Evolutionary conservation across 2,329 filamentous ascomycete genomes (phyloP).

Genomic region (Sporothrix protearum): DNA sequence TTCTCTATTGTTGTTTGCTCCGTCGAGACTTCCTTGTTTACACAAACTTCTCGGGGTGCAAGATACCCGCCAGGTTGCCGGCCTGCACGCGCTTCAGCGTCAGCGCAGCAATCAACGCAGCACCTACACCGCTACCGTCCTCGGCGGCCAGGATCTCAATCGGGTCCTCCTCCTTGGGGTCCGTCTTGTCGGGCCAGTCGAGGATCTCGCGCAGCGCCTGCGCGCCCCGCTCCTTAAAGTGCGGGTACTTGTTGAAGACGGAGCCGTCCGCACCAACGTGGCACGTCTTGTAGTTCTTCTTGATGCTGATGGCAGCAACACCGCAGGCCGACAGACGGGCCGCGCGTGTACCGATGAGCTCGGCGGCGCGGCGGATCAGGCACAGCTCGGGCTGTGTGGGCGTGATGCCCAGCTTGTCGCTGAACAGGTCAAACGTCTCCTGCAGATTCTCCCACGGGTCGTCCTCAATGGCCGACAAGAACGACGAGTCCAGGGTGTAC

Average conservation of each 20-base stretch:
- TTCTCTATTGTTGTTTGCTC: background rate
- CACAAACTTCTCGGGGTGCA: constrained; percentile 61
- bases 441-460: constrained; percentile 94
- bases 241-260: constrained; percentile 98
- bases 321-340: constrained; percentile 91
- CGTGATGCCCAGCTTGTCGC: constrained; percentile 67
- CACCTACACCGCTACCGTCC: constrained; percentile 95
- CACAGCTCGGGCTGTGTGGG: constrained; percentile 77
- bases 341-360: constrained; percentile 91
- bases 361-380: constrained; percentile 80
- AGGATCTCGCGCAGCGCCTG: constrained; percentile 90
- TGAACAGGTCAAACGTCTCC: constrained; percentile 81
- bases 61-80: constrained; percentile 61
- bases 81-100: constrained; percentile 62
- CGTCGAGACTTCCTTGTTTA: constrained; percentile 29
- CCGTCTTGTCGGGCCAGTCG: constrained; percentile 77
- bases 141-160: constrained; percentile 86
- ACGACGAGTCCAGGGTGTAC: constrained; percentile 88
- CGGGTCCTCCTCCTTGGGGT: constrained; percentile 72
- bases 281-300: constrained; percentile 83
- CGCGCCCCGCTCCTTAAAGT: constrained; percentile 92
- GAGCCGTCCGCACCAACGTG: constrained; percentile 96
- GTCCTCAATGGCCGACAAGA: constrained; percentile 89
- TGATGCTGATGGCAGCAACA: constrained; percentile 93
- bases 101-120: constrained; percentile 81